Evolutionary conservation across 129 eudicot species (phyloP).

Genomic region (Rutidosis leptorrhynchoides): DNA sequence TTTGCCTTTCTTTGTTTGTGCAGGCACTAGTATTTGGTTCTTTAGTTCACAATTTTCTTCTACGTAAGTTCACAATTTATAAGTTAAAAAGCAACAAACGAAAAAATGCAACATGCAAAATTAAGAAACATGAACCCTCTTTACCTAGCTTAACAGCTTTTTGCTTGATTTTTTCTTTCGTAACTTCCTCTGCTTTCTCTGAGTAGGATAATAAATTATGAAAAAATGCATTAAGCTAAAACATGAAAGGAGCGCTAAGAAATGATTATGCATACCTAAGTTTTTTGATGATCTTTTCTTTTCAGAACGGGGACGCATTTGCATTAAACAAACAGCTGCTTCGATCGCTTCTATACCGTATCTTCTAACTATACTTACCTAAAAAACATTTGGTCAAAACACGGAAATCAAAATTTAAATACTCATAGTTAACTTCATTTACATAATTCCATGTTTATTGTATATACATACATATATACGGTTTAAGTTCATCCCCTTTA

Average conservation of each 20-base stretch:
- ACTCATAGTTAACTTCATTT: too few species aligned
- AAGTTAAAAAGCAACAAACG: not conserved
- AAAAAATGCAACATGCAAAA: not conserved
- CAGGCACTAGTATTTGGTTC: slow-evolving; percentile 31
- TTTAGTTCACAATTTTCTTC: slow-evolving; percentile 27
- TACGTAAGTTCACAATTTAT: slow-evolving; percentile 14
- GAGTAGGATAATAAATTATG: not conserved
- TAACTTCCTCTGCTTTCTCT: slow-evolving; percentile 31
- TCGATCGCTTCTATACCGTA: slow-evolving; percentile 51
- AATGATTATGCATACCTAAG: slow-evolving; percentile 36
- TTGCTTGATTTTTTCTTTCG: slow-evolving; percentile 38
- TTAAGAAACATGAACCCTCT: not conserved
- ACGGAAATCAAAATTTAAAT: not conserved
- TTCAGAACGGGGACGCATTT: slow-evolving; percentile 38
- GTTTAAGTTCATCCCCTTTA: not conserved
- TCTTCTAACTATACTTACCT: slow-evolving; percentile 75
- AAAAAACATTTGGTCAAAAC: slow-evolving; percentile 6
- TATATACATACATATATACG: not conserved
- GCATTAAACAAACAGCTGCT: slow-evolving; percentile 70
- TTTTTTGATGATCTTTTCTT: slow-evolving; percentile 26
- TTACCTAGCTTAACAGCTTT: slow-evolving; percentile 30
- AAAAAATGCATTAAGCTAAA: slow-evolving; percentile 7
- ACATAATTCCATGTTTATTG: too few species aligned
- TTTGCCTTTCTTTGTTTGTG: slow-evolving; percentile 30
- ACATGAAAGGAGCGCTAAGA: slow-evolving; percentile 1